Percentiles rank a stretch among this genome's conserved stretches.
These are phyloP conservation scores for Euphorbia corollata DNA, from an alignment of 441 rosid species.

Conservation along the genomic window DNA sequence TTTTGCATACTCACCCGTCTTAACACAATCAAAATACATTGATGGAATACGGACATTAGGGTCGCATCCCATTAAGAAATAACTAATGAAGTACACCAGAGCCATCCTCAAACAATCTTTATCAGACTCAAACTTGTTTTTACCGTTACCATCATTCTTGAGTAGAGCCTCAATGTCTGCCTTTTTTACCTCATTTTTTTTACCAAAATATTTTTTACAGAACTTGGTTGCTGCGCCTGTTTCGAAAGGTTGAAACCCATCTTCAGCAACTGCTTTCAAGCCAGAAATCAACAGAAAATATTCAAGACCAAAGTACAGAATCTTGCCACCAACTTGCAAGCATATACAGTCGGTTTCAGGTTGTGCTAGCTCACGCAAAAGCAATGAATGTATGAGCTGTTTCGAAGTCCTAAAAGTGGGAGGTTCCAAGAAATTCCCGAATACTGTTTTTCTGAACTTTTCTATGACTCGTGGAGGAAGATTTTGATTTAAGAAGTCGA, in stretches of 20 bases:
- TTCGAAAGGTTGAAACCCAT: neutral
- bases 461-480: neutral
- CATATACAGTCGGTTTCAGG: neutral
- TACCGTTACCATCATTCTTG: neutral
- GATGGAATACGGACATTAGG: neutral
- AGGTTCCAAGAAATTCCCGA: neutral
- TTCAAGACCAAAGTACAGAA: neutral
- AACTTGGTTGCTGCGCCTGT: neutral
- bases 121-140: neutral
- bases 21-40: neutral
- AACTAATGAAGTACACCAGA: neutral
- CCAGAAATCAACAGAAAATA: neutral
- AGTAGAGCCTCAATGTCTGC: neutral
- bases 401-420: neutral
- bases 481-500: neutral
- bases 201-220: neutral
- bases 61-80: neutral
- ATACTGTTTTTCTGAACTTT: neutral
- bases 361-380: neutral
- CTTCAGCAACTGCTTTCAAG: neutral
- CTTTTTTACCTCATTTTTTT: neutral
- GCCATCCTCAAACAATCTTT: neutral
- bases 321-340: neutral
- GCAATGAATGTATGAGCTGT: neutral
- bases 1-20: neutral